These are phyloP conservation scores for Avena sativa DNA, from an alignment of 176 grass and related monocot species.

Conservation along the genomic window DNA sequence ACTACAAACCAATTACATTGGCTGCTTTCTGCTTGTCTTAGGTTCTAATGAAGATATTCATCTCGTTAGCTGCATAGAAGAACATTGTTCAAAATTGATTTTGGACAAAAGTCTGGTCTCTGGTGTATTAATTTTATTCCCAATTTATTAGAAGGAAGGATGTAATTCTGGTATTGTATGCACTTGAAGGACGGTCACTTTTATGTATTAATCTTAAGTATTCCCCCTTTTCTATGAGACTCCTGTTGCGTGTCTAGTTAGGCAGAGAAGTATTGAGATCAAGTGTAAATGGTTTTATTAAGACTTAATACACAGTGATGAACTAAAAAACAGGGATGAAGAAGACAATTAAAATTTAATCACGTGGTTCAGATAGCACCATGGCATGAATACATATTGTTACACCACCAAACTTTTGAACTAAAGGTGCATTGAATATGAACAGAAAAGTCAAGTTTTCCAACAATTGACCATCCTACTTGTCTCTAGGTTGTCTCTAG, in stretches of 20 bases:
- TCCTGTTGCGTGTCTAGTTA: slow-evolving; percentile 3
- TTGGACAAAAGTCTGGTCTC: background rate
- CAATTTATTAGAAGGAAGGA: background rate
- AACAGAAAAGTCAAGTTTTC: slow-evolving; percentile 27
- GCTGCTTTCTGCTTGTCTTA: background rate
- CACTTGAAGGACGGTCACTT: background rate
- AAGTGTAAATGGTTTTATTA: background rate
- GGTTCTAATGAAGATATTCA: background rate
- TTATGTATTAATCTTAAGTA: background rate
- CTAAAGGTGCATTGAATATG: slow-evolving; percentile 20
- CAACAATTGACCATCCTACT: slow-evolving; percentile 43
- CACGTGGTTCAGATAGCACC: background rate
- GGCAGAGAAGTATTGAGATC: background rate
- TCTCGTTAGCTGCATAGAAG: slow-evolving; percentile 10
- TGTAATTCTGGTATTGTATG: background rate
- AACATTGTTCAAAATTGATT: background rate
- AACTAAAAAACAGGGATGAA: slow-evolving; percentile 10
- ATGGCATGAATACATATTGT: background rate
- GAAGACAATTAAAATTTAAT: background rate
- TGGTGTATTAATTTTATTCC: background rate
- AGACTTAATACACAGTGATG: background rate
- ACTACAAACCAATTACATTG: background rate
- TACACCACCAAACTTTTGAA: slow-evolving; percentile 8
- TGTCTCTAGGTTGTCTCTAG: slow-evolving; percentile 52
- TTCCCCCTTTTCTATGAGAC: background rate